Evolutionary conservation across 2,329 filamentous ascomycete species (phyloP).

Genomic region (Hymenoscyphus repandus): DNA sequence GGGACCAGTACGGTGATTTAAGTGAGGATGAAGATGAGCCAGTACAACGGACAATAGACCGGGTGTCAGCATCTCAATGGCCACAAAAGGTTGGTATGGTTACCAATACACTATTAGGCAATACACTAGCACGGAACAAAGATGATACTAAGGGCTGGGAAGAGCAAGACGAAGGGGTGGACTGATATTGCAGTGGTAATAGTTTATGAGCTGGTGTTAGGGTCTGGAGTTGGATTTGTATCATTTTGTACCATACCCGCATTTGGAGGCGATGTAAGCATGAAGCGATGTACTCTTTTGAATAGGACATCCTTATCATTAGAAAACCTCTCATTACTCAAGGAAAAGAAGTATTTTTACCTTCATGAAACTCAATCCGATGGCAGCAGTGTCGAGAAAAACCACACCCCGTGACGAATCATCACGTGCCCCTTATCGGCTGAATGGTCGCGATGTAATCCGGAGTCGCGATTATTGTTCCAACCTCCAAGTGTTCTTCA

Average conservation of each 20-base stretch:
- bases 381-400: neutral
- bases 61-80: conserved; percentile 25
- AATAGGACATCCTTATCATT: neutral
- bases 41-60: conserved; percentile 19
- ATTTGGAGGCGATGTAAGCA: neutral
- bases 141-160: conserved; percentile 26
- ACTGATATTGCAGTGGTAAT: conserved; percentile 11
- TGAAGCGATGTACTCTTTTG: neutral
- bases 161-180: conserved; percentile 26
- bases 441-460: neutral
- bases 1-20: conserved; percentile 20
- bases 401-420: neutral
- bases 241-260: conserved; percentile 1
- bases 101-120: conserved; percentile 30
- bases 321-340: neutral
- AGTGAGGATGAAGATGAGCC: conserved; percentile 29
- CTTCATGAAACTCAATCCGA: neutral
- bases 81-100: conserved; percentile 27
- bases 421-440: neutral
- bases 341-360: too few relatives aligned
- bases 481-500: neutral
- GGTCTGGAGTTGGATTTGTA: neutral
- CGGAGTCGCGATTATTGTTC: neutral
- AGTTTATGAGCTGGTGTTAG: neutral
- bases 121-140: conserved; percentile 28